Conservation (phyloP, 495 filamentous ascomycete genomes). For the Xanthoparmelia taractica region DNA sequence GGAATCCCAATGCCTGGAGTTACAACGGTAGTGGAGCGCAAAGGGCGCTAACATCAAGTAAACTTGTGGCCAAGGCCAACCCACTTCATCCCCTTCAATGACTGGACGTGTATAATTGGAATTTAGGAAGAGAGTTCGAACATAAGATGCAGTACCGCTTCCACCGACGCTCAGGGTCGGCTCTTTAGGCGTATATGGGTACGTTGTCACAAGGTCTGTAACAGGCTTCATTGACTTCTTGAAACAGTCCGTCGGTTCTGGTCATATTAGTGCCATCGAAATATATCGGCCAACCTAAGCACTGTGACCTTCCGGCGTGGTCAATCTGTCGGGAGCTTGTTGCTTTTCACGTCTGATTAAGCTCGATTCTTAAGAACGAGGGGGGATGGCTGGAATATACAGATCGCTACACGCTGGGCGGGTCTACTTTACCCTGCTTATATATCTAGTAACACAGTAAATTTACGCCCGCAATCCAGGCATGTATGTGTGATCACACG, state of each 20-base stretch:
- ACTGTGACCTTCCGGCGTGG: no score
- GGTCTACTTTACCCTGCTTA: no score
- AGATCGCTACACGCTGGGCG: no score
- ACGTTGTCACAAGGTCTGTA: background rate
- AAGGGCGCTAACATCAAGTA: background rate
- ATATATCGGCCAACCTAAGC: no score
- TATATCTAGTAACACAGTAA: no score
- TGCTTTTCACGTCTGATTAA: no score
- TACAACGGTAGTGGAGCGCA: background rate
- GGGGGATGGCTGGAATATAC: no score
- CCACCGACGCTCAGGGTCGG: background rate
- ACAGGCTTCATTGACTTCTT: background rate
- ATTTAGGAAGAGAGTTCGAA: background rate
- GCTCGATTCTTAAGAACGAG: no score
- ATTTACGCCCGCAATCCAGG: no score
- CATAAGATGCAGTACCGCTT: background rate
- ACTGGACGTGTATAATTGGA: background rate
- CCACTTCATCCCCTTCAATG: background rate
- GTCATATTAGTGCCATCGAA: no score
- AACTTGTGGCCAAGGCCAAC: background rate
- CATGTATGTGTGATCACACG: no score
- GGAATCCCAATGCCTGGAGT: background rate
- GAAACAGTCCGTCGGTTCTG: background rate
- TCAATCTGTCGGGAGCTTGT: no score
- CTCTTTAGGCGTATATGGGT: background rate